Evolutionary conservation across 2,329 filamentous ascomycete genomes (phyloP), one percentile per base, ranked within the genome.

Genomic region (Penicillium polonicum): DNA sequence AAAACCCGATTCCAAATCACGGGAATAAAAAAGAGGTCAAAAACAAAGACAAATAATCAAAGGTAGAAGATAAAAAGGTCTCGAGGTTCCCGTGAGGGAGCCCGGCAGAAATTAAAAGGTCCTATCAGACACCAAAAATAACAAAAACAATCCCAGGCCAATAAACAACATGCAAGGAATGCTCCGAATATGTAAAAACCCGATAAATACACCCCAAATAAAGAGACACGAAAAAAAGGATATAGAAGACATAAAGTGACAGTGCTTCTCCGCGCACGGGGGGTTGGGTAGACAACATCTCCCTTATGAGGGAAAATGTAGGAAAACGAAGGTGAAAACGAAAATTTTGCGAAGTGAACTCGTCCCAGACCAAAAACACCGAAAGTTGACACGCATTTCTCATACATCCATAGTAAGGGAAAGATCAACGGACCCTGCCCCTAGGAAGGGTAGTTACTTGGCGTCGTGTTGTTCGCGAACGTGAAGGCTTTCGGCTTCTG

Each of bases 401-500:
- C 63, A 66, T 67, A 66, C 45, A 60, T 50, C 64, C 57, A 60
- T 65, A 52, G 54, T 44, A 39, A 60, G 55, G 62, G 64, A 52
- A 73, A 76, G 44, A 19, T 25, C 46, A 35, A 48, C 21, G 6
- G 8, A 33, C 17, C 19, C 9, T 21, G 7, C 48, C 15, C 29
- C 57, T 53, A 65, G n/a, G 54, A 64, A 60, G 66, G 67, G 58
- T 76, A 79, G 61, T 77, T 72, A 59, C 70, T 74, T 46, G 75
- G 72, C 31, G 76, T 76, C 48, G 72, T 70, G 59, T 79, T 77
- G 53, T 75, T 72, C 54, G 64, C 60, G 58, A 80, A 79, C 12
- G 74, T 75, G 59, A 77, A 80, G 45, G 68, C 73, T 64, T 77
- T 77, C 7, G 74, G 72, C 63, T 73, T 74, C 56, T 77, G 74